Evolutionary conservation across 2,329 filamentous ascomycete species (phyloP), one percentile per base, ranked within the genome.

Genomic region (Leptographium procerum): DNA sequence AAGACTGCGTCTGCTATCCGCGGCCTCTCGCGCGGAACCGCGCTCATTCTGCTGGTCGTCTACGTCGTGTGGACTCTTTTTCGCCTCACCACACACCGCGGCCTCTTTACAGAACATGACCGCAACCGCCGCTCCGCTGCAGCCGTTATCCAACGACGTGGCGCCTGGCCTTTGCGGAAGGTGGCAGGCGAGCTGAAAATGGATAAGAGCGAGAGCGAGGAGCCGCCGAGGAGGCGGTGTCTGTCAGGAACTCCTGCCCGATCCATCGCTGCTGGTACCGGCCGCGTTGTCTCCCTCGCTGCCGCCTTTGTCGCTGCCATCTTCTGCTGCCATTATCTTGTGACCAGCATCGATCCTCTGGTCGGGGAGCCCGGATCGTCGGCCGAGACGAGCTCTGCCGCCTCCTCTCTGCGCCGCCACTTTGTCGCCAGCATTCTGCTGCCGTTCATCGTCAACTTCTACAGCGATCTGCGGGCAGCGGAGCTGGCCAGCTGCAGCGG

Each of bases 371-470:
- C 53, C 4, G 36, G 5, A 6, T 14, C 28, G 2, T 9, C 47
- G 10, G 14, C 43, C n/a, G 8, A 4, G 9, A 26, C 9, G n/a
- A 6, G 13, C n/a, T 19, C 55, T 29, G 22, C 48, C 8, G 2
- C 51, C 28, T 52, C 51, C 3, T 47, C 56, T 19, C 40, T 57
- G 29, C 47, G 33, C 4, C 40, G 59, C 31, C 59, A 57, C 45
- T 60, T 60, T 34, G 55, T 57, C n/a, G 59, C 55, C 57, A 60
- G 59, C 52, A 60, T 60, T 13, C 24, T 60, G 33, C 36, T 60
- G 11, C 59, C 59, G 13, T 52, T 60, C 31, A 43, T 60, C 22
- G 59, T 60, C 45, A 60, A 60, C 43, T 28, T 57, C 43, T 60
- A 60, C 59, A 60, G 53, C 52, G 34, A 55, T n/a, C 31, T 60